Percentiles rank a stretch among this genome's conserved stretches.
Evolutionary conservation across 306 rosid species (phyloP).

Genomic region (Luffa acutangula): DNA sequence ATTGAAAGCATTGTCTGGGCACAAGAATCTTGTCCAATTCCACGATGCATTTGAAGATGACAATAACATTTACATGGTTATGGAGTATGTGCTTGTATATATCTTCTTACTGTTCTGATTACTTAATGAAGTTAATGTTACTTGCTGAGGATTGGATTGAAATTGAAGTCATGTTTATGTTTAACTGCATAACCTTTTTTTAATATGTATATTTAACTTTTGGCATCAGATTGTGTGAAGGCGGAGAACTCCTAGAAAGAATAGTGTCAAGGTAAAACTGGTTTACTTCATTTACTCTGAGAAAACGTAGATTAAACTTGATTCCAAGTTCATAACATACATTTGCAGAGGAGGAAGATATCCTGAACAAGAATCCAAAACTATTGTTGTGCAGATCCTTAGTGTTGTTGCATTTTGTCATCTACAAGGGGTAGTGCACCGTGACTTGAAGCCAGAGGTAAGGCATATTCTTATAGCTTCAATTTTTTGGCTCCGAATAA

Average conservation of each 20-base stretch:
- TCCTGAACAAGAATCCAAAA: constrained; percentile 81
- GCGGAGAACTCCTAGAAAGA: constrained; percentile 93
- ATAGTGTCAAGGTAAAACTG: constrained; percentile 66
- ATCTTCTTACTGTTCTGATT: background rate
- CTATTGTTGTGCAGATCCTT: constrained; percentile 72
- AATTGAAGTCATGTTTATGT: background rate
- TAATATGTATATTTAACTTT: background rate
- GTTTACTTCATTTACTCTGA: background rate
- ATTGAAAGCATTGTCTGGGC: constrained; percentile 88
- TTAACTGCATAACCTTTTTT: background rate
- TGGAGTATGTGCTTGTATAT: constrained; percentile 69
- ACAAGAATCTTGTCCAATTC: constrained; percentile 73
- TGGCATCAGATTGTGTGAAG: constrained; percentile 73
- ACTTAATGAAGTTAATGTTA: background rate
- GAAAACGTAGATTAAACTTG: background rate
- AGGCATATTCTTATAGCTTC: constrained; percentile 2
- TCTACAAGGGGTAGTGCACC: constrained; percentile 94
- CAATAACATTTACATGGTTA: constrained; percentile 78
- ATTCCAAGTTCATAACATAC: constrained; percentile 1
- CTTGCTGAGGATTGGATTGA: background rate
- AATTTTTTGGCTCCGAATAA: background rate
- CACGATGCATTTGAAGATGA: constrained; percentile 82
- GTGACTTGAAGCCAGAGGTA: constrained; percentile 99
- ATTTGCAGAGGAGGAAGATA: constrained; percentile 89
- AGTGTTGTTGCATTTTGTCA: constrained; percentile 77